These are phyloP conservation scores for Glycine tomentella DNA, from an alignment of 306 rosid species.

Conservation along the genomic window DNA sequence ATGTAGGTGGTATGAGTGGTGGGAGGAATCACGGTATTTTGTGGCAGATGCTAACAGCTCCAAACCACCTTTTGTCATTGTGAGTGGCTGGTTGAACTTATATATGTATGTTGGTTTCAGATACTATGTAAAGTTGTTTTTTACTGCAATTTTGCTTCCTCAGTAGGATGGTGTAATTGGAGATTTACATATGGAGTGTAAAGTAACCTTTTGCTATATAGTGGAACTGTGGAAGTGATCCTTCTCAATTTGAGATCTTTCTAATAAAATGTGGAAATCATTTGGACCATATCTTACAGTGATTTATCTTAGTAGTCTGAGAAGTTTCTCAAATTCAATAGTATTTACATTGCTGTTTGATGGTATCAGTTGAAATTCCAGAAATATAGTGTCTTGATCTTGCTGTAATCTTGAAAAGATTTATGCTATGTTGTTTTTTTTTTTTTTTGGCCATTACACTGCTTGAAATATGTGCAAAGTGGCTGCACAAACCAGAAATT, in stretches of 20 bases:
- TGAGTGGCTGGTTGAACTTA: conserved; percentile 55
- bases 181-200: conserved; percentile 19
- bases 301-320: conserved; percentile 1
- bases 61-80: too few species aligned
- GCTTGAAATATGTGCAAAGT: background rate
- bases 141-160: background rate
- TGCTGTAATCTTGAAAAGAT: too few species aligned
- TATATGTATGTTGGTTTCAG: conserved; percentile 25
- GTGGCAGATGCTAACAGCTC: too few species aligned
- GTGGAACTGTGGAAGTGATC: conserved; percentile 25
- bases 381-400: background rate
- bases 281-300: background rate
- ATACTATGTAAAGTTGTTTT: conserved; percentile 7
- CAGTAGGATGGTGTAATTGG: conserved; percentile 12
- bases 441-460: background rate
- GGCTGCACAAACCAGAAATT: conserved; percentile 30
- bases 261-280: conserved; percentile 23
- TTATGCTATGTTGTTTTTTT: too few species aligned
- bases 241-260: background rate
- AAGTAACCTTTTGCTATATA: conserved; percentile 34
- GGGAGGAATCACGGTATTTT: too few species aligned
- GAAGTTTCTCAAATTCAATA: conserved; percentile 23
- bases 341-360: conserved; percentile 6
- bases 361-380: conserved; percentile 6
- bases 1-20: conserved; percentile 94